Evolutionary conservation across 768 basidiomycete genomes (phyloP).

Genomic region (Tylopilus sp.): DNA sequence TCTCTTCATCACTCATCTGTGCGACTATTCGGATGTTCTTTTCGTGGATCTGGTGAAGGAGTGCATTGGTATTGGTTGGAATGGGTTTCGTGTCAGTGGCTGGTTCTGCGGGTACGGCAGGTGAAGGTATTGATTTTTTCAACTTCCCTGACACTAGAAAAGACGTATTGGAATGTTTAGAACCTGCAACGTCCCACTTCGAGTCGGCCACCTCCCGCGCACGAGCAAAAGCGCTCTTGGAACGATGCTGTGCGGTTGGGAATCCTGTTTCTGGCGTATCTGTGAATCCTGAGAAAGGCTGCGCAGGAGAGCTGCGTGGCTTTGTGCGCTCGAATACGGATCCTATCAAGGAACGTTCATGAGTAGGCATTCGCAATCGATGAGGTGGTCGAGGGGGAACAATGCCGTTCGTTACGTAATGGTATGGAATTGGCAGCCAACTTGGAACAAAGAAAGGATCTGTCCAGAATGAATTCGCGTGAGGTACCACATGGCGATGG

Average conservation of each 20-base stretch:
- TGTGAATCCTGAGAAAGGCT: slow-evolving; percentile 23
- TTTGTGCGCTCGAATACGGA: slow-evolving; percentile 44
- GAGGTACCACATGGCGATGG: too few species aligned
- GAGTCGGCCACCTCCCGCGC: slow-evolving; percentile 36
- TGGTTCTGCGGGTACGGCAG: neutral
- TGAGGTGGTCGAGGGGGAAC: neutral
- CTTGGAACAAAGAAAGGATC: too few species aligned
- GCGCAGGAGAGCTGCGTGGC: slow-evolving; percentile 18
- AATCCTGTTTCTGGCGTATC: slow-evolving; percentile 45
- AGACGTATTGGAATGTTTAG: slow-evolving; percentile 14
- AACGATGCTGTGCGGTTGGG: slow-evolving; percentile 62
- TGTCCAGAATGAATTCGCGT: too few species aligned
- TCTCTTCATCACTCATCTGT: slow-evolving; percentile 68
- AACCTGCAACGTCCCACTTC: slow-evolving; percentile 19
- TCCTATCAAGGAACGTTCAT: slow-evolving; percentile 37
- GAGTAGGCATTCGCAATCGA: slow-evolving; percentile 17
- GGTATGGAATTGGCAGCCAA: too few species aligned
- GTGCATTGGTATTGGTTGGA: slow-evolving; percentile 33
- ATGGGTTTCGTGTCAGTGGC: slow-evolving; percentile 13
- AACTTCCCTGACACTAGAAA: slow-evolving; percentile 26
- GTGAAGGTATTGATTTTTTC: neutral
- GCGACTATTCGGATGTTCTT: slow-evolving; percentile 66
- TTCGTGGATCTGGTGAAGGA: slow-evolving; percentile 55
- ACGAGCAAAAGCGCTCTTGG: slow-evolving; percentile 57
- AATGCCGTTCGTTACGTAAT: too few species aligned